These are phyloP conservation scores for Sclerotinia nivalis DNA, from an alignment of 2,329 filamentous ascomycete genomes.

Conservation along the genomic window DNA sequence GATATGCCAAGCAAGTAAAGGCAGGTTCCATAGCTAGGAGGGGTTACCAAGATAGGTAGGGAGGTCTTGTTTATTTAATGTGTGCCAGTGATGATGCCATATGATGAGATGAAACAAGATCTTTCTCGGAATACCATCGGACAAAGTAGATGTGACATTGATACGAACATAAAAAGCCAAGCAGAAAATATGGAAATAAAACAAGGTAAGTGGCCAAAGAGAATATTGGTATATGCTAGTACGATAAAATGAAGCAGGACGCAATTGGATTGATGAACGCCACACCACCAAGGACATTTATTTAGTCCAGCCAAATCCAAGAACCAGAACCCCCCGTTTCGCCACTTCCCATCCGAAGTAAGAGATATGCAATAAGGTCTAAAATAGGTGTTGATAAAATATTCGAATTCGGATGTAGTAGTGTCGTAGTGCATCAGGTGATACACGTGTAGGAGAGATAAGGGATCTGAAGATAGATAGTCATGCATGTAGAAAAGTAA, in stretches of 20 bases:
- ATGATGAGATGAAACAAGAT: constrained; percentile 16
- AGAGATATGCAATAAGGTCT: constrained; percentile 14
- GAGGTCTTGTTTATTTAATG: constrained; percentile 7
- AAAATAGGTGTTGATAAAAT: constrained; percentile 13
- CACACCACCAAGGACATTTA: constrained; percentile 18
- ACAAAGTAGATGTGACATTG: constrained; percentile 8
- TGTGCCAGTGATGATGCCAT: constrained; percentile 16
- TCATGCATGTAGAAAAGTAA: constrained; percentile 16
- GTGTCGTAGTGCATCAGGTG: constrained; percentile 16
- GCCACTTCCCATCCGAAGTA: constrained; percentile 2
- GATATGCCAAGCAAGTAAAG: constrained; percentile 18
- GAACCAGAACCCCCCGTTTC: constrained; percentile 9
- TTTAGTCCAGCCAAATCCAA: constrained; percentile 6
- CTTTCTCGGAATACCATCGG: constrained; percentile 4
- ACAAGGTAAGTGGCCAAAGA: constrained; percentile 10
- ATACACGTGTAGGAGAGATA: constrained; percentile 15
- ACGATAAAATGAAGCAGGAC: constrained; percentile 15
- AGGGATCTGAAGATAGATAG: constrained; percentile 13
- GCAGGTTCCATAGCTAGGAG: not conserved
- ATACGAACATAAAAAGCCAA: constrained; percentile 10
- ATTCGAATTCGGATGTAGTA: not conserved
- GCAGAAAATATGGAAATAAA: constrained; percentile 8
- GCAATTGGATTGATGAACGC: constrained; percentile 10
- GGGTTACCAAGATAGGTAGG: not conserved
- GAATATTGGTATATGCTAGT: constrained; percentile 24